Percentiles rank a stretch among this genome's conserved stretches.
Conservation (phyloP, 345 rosid genomes). For the Angophora floribunda region DNA sequence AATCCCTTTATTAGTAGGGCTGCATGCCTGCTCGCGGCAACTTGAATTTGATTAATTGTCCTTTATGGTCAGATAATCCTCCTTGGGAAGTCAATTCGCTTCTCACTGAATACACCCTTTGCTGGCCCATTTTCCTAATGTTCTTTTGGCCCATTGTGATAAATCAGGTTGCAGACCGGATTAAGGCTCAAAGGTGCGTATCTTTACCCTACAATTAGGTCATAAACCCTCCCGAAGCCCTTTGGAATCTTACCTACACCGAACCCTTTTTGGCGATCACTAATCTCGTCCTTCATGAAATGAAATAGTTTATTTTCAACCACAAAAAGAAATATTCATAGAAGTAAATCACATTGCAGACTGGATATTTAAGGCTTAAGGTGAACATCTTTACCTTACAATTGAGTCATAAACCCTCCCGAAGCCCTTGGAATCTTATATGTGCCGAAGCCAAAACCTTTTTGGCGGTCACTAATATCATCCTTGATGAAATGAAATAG, state of each 20-base stretch:
- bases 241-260: not conserved
- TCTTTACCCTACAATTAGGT: not conserved
- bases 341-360: no score
- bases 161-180: fast-evolving
- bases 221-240: not conserved
- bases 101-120: not conserved
- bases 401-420: no score
- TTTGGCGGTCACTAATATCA: no score
- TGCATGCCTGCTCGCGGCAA: not conserved
- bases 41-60: not conserved
- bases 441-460: no score
- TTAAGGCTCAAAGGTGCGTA: not conserved
- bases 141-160: not conserved
- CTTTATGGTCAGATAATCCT: not conserved
- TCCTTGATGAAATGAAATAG: no score
- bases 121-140: not conserved
- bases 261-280: not conserved
- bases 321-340: no score
- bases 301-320: no score
- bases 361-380: no score
- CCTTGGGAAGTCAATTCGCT: not conserved
- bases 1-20: not conserved
- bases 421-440: no score
- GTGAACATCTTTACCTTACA: no score
- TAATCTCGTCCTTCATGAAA: no score